A percentile compares a stretch with the other conserved stretches of the same genome.
These are phyloP conservation scores for Candida tetrigidarum DNA, from an alignment of 1,139 yeast species.

Conservation along the genomic window DNA sequence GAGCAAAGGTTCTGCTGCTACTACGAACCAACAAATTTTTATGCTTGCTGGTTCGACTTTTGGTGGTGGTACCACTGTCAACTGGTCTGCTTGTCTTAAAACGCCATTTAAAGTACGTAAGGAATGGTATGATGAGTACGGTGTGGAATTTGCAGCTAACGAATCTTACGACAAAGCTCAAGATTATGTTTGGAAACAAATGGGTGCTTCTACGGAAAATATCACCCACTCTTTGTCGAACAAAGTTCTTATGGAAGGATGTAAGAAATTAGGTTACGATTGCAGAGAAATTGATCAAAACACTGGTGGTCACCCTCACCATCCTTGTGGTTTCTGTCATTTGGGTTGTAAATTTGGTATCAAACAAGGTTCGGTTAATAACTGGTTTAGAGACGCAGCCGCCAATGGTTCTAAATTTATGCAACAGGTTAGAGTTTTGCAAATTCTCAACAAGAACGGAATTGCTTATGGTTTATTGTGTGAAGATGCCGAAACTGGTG, in stretches of 20 bases:
- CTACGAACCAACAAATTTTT: constrained; percentile 39
- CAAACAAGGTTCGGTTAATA: constrained; percentile 56
- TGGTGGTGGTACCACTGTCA: constrained; percentile 66
- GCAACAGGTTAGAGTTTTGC: constrained; percentile 49
- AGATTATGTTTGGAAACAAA: constrained; percentile 52
- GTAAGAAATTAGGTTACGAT: constrained; percentile 49
- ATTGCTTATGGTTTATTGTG: constrained; percentile 51
- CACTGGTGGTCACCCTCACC: constrained; percentile 49
- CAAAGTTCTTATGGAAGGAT: constrained; percentile 47
- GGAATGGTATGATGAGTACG: constrained; percentile 57
- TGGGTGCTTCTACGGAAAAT: constrained; percentile 51
- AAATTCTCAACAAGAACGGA: constrained; percentile 45
- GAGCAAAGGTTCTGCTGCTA: constrained; percentile 37
- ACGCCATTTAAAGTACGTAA: constrained; percentile 58
- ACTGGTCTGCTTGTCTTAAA: constrained; percentile 61
- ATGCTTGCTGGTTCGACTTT: constrained; percentile 59
- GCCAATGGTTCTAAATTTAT: constrained; percentile 53
- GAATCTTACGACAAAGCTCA: constrained; percentile 50
- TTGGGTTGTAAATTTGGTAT: constrained; percentile 58
- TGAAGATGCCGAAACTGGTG: constrained; percentile 32
- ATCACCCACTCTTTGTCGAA: constrained; percentile 55
- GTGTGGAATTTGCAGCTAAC: constrained; percentile 52
- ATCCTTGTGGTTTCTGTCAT: constrained; percentile 56
- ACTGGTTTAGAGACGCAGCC: constrained; percentile 58
- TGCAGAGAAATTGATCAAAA: constrained; percentile 52